Percentiles rank a stretch among this genome's conserved stretches.
phyloP scores from a whole-genome alignment of 805 yeast genomes.

The Maudiozyma serrabonitensis region DNA sequence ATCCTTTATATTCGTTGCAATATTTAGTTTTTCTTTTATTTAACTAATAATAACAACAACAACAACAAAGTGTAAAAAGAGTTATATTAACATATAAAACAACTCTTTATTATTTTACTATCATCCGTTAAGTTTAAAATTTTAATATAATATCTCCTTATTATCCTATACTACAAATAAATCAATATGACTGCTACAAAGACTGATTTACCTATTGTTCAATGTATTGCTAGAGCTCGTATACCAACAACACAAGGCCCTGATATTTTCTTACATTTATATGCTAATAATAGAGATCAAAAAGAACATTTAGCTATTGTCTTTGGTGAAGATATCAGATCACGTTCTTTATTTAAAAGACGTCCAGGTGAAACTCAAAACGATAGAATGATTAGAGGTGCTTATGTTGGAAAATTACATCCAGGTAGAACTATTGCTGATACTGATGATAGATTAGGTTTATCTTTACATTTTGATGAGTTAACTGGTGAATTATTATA shows the following conservation, averaged over 20 bases:
- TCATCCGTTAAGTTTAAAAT: too few species aligned
- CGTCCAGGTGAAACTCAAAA: constrained; percentile 70
- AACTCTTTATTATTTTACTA: too few species aligned
- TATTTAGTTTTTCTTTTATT: too few species aligned
- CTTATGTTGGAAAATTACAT: constrained; percentile 78
- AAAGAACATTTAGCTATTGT: constrained; percentile 97
- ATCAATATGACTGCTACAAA: constrained; percentile 4
- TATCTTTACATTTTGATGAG: constrained; percentile 34
- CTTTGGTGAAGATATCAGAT: constrained; percentile 85
- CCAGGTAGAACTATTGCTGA: constrained; percentile 81
- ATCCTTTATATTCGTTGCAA: too few species aligned
- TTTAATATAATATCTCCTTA: too few species aligned
- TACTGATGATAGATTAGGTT: constrained; percentile 37
- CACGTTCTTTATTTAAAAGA: constrained; percentile 55
- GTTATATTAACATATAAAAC: neutral
- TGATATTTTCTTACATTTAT: constrained; percentile 85
- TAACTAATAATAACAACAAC: too few species aligned
- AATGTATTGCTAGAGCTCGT: constrained; percentile 87
- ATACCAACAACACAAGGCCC: constrained; percentile 95
- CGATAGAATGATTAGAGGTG: constrained; percentile 97
- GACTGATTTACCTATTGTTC: constrained; percentile 54
- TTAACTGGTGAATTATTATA: constrained; percentile 28
- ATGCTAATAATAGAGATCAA: constrained; percentile 73
- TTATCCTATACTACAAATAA: neutral
- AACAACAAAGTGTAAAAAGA: too few species aligned